Percentiles rank a stretch among this genome's conserved stretches.
phyloP scores from a whole-genome alignment of 495 filamentous ascomycete species.

The Collariella sp. region DNA sequence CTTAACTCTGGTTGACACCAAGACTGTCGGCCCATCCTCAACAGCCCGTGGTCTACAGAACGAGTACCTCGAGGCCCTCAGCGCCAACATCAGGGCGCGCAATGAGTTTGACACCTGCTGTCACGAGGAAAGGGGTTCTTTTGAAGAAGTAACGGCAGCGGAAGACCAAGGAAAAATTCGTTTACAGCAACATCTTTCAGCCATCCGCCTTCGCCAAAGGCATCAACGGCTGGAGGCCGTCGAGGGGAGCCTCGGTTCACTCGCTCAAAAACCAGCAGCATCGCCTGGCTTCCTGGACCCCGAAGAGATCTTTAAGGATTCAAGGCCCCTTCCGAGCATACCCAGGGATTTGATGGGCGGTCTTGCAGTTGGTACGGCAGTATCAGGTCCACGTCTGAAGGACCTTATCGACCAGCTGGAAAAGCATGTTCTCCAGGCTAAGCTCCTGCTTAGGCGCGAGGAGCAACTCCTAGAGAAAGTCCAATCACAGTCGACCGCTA shows the following conservation, averaged over 20 bases:
- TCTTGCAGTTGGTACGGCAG: slow-evolving; percentile 27
- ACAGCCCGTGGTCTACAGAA: slow-evolving; percentile 29
- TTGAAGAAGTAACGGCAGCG: slow-evolving; percentile 2
- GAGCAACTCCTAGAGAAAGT: slow-evolving; percentile 52
- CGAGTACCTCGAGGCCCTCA: slow-evolving; percentile 52
- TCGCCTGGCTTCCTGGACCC: slow-evolving; percentile 40
- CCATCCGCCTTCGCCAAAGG: slow-evolving; percentile 44
- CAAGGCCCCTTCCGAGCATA: slow-evolving; percentile 38
- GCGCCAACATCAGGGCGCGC: slow-evolving; percentile 47
- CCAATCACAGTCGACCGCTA: slow-evolving; percentile 34
- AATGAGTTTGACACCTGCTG: slow-evolving; percentile 35
- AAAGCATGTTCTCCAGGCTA: slow-evolving; percentile 55
- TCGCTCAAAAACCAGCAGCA: slow-evolving; percentile 49
- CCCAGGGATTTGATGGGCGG: slow-evolving; percentile 40
- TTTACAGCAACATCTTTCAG: slow-evolving; percentile 43
- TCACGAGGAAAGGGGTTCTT: slow-evolving; percentile 14
- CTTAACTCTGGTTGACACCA: slow-evolving; percentile 31
- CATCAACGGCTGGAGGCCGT: slow-evolving; percentile 44
- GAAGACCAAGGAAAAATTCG: slow-evolving; percentile 15
- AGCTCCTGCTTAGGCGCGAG: slow-evolving; percentile 52
- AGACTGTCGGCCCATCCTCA: slow-evolving; percentile 14
- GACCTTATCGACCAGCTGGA: slow-evolving; percentile 54
- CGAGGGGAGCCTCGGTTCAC: slow-evolving; percentile 34
- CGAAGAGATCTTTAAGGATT: slow-evolving; percentile 35
- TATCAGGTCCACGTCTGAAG: slow-evolving; percentile 30